Evolutionary conservation across 2,329 filamentous ascomycete genomes (phyloP), one percentile per base, ranked within the genome.

Genomic region (Ophiosphaerella narmari): DNA sequence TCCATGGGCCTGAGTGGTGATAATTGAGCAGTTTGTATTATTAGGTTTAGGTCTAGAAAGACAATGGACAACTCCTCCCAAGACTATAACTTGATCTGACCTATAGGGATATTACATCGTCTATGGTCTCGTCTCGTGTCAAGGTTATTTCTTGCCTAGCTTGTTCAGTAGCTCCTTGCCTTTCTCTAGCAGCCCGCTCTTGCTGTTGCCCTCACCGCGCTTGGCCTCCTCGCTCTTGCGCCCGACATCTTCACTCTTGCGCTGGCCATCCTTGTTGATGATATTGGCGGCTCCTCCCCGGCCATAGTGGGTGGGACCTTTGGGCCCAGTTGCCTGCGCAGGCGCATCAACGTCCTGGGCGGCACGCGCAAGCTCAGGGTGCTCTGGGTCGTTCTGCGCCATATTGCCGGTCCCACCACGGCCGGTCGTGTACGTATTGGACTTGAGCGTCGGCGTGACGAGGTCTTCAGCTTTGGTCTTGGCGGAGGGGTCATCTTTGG

Each of bases 401-500:
- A 96, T 96, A 78, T 96, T 96, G 52, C 91, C 91, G 4, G 84
- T 86, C 54, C 92, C 92, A 48, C 92, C 92, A 43, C 92, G 89
- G 48, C 92, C 92, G 3, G 92, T 97, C 16, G 92, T 96, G 68
- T 93, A 91, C 59, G 90, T 80, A n/a, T 88, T 77, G 39, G 83
- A 83, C 77, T 95, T 96, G 69, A 97, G 84, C 11, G 85, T 88
- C 1, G 92, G 92, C 1, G 91, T 96, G 65, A 87, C 78, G 56
- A 96, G 84, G 66, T 93, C 89, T 57, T 83, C 76, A 50, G 72
- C 57, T 41, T 69, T 66, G 40, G 70, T 59, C 41, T 65, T 57
- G 40, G 62, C 65, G 44, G 39, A 65, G 43, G 65, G 63, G 40
- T 72, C 68, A 23, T 74, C 71, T 37, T 71, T 71, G 48, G 66